These are phyloP conservation scores for Paecilomyces formosus DNA, from an alignment of 2,329 filamentous ascomycete genomes.

Conservation along the genomic window DNA sequence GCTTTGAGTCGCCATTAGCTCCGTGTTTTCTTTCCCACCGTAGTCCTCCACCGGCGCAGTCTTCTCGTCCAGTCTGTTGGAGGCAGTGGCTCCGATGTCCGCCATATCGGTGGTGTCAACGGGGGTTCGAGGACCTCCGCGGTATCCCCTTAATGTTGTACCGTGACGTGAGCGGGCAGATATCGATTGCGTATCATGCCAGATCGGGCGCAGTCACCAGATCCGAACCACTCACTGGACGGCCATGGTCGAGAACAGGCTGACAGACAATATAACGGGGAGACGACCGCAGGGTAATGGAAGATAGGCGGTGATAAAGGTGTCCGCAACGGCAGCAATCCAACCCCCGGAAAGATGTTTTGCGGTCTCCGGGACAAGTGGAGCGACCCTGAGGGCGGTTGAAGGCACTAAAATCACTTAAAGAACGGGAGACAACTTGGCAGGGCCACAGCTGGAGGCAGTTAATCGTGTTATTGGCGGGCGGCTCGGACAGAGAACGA, in stretches of 20 bases:
- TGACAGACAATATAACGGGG: background rate
- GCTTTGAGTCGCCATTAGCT: background rate
- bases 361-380: background rate
- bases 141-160: background rate
- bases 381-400: background rate
- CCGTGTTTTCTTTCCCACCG: background rate
- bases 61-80: background rate
- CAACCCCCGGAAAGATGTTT: background rate
- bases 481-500: background rate
- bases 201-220: background rate
- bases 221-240: background rate
- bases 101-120: background rate
- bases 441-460: background rate
- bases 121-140: background rate
- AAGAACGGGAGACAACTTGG: background rate
- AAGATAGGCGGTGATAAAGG: background rate
- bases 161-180: background rate
- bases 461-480: background rate
- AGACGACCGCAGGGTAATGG: background rate
- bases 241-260: background rate
- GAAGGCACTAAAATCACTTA: background rate
- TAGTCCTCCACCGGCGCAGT: background rate
- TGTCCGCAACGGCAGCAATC: background rate
- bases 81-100: background rate
- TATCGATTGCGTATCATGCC: background rate